Evolutionary conservation across 2,329 filamentous ascomycete species (phyloP), one percentile per base, ranked within the genome.

Genomic region (Cercospora citrullina): DNA sequence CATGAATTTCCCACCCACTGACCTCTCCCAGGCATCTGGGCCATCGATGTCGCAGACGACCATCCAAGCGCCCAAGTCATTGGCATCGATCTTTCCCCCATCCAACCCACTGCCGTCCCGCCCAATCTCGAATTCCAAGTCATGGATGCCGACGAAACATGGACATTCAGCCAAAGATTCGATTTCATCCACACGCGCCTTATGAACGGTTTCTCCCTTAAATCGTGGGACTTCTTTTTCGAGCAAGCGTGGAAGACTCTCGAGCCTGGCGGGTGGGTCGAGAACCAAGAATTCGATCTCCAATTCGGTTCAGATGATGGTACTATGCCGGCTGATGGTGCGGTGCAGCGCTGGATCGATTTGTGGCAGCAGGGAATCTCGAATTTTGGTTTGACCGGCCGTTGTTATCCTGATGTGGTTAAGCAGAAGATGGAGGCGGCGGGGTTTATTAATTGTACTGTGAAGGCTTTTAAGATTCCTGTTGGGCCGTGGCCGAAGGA

Each of bases 231-330:
- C n/a, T 65, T 66, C 57, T 74, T 76, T 60, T 72, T 75, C 64
- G 28, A 67, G 36, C 70, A 75, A 60, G 72, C 74, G 7, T 76
- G 69, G 65, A 69, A 68, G 6, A 58, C 68, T 51, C 63, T 77
- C 51, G 68, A 74, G 55, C 77, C 77, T 3, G 76, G 80, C 16
- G 79, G 79, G 30, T 81, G 78, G 72, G 75, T 81, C 7, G 80
- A 82, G 71, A 74, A 79, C n/a, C 78, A 79, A 48, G 80, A 81
- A 61, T 77, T 80, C 36, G 73, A 74, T 42, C 67, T 73, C 18
- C 67, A 68, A 33, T 69, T 74, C 61, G 55, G 39, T 36, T 73
- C 75, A 9, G 71, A 75, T 33, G 77, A 80, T 42, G 68, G 68
- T n/a, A 66, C 70, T 4, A 66, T 71, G 45, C 64, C 66, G 18